Evolutionary conservation across 352 stramenopile species (phyloP).

Genomic region (Phytophthora boehmeriae): DNA sequence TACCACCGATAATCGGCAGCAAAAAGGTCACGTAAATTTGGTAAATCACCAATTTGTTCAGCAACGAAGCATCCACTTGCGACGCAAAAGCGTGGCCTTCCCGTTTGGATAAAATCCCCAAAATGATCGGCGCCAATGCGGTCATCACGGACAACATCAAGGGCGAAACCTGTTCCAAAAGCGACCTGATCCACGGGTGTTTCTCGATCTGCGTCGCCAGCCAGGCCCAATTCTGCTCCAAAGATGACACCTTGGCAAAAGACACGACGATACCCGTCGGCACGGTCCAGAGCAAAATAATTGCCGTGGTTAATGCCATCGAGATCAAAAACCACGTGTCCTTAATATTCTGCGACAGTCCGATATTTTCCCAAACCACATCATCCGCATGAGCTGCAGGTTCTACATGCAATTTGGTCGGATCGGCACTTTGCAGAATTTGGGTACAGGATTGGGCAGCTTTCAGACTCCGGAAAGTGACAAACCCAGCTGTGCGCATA

Average conservation of each 20-base stretch:
- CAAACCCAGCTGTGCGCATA: constrained; percentile 78
- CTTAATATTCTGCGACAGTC: constrained; percentile 76
- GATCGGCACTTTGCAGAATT: constrained; percentile 75
- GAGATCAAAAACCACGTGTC: constrained; percentile 76
- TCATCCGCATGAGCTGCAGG: constrained; percentile 66
- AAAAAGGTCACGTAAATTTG: constrained; percentile 85
- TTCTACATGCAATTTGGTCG: constrained; percentile 75
- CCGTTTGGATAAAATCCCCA: constrained; percentile 78
- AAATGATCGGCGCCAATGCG: constrained; percentile 82
- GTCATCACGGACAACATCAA: constrained; percentile 84
- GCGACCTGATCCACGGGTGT: constrained; percentile 69
- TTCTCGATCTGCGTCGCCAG: constrained; percentile 51
- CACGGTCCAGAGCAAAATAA: constrained; percentile 88
- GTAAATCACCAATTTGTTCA: constrained; percentile 86
- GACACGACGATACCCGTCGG: constrained; percentile 80
- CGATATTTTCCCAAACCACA: constrained; percentile 84
- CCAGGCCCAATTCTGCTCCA: constrained; percentile 56
- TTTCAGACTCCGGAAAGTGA: constrained; percentile 82
- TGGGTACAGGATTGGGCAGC: constrained; percentile 78
- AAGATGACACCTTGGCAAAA: constrained; percentile 66
- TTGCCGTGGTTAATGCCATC: constrained; percentile 54
- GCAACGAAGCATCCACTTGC: constrained; percentile 67
- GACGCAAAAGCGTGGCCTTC: constrained; percentile 77
- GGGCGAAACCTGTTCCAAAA: constrained; percentile 80
- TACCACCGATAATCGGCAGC: constrained; percentile 85